Evolutionary conservation across 2,329 filamentous ascomycete species (phyloP).

Genomic region (Trichoderma gracile): DNA sequence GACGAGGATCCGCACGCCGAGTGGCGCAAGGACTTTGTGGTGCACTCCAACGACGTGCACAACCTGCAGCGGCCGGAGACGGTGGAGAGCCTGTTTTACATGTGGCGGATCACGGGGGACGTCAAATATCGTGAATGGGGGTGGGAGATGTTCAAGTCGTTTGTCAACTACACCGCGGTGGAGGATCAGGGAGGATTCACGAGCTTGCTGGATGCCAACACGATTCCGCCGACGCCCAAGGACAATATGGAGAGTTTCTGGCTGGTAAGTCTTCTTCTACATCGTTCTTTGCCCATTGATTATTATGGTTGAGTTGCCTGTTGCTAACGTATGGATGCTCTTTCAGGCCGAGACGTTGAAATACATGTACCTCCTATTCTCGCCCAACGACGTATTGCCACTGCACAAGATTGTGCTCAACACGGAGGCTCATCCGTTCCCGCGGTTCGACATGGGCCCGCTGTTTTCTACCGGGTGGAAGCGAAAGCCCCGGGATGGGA

Average conservation of each 20-base stretch:
- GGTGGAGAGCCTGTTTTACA: slow-evolving; percentile 94
- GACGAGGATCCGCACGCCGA: slow-evolving; percentile 54
- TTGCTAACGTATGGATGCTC: slow-evolving; percentile 2
- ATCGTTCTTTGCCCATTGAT: not conserved
- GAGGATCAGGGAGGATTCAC: slow-evolving; percentile 79
- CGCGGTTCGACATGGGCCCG: slow-evolving; percentile 77
- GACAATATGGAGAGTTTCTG: slow-evolving; percentile 99
- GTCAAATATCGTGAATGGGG: slow-evolving; percentile 90
- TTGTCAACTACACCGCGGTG: slow-evolving; percentile 81
- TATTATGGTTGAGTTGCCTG: not conserved
- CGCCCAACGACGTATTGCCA: slow-evolving; percentile 76
- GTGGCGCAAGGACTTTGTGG: slow-evolving; percentile 77
- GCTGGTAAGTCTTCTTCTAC: slow-evolving; percentile 65
- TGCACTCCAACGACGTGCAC: slow-evolving; percentile 82
- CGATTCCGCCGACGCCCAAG: slow-evolving; percentile 64
- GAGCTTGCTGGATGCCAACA: slow-evolving; percentile 73
- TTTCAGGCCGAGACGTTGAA: slow-evolving; percentile 88
- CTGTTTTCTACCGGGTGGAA: slow-evolving; percentile 81
- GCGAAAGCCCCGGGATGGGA: slow-evolving; percentile 61
- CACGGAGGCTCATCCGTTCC: slow-evolving; percentile 90
- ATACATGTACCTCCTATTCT: slow-evolving; percentile 96
- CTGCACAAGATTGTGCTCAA: slow-evolving; percentile 90
- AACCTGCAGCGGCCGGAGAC: slow-evolving; percentile 96
- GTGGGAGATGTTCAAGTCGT: slow-evolving; percentile 96
- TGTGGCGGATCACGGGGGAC: slow-evolving; percentile 97